phyloP scores from a whole-genome alignment of 2,329 filamentous ascomycete genomes.

The Penicillium sp. region DNA sequence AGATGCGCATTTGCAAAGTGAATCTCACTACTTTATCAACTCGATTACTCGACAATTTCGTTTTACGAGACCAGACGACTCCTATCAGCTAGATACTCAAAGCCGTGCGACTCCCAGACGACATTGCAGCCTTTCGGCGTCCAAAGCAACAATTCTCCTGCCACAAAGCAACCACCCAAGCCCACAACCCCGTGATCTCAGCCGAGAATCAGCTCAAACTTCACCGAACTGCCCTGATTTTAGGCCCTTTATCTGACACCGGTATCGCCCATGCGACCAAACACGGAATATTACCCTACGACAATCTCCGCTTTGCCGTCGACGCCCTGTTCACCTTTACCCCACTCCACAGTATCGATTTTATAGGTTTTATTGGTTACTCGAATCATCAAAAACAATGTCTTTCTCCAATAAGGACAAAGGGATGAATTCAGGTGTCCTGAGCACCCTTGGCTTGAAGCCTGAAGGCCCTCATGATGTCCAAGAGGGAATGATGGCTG shows the following conservation, averaged over 20 bases:
- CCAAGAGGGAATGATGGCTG: conserved; percentile 26
- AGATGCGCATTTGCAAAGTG: background rate
- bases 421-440: conserved; percentile 6
- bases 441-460: conserved; percentile 13
- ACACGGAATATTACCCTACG: background rate
- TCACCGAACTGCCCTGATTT: background rate
- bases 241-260: background rate
- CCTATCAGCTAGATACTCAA: background rate
- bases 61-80: background rate
- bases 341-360: background rate
- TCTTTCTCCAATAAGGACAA: conserved; percentile 12
- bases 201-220: background rate
- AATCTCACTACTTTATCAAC: background rate
- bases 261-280: background rate
- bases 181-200: background rate
- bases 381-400: conserved; percentile 3
- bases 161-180: background rate
- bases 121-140: background rate
- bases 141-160: background rate
- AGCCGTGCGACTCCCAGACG: background rate
- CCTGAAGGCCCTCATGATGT: conserved; percentile 16
- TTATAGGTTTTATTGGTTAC: background rate
- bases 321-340: background rate
- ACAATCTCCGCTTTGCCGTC: background rate
- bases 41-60: background rate